Evolutionary conservation across 371 early-diverging fungal species (phyloP).

Genomic region (Rhizoclosmatium hyalinum): DNA sequence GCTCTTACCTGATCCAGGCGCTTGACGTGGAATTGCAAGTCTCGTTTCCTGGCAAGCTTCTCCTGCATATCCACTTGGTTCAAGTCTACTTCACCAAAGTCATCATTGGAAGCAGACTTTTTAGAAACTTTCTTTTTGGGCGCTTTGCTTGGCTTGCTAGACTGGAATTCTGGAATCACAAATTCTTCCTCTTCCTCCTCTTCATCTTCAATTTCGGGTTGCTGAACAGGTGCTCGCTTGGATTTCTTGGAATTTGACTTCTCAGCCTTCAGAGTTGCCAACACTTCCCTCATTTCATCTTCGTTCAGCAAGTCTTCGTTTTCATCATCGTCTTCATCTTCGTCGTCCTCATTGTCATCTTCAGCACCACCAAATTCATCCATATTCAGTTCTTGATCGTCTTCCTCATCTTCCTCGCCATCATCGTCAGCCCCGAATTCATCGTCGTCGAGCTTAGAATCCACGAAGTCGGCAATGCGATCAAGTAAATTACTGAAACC

Average conservation of each 20-base stretch:
- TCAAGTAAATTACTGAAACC: slow-evolving; percentile 29
- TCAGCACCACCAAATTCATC: slow-evolving; percentile 22
- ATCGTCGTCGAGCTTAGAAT: slow-evolving; percentile 44
- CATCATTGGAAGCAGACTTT: slow-evolving; percentile 11
- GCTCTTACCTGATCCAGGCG: slow-evolving; percentile 70
- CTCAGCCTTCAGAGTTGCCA: slow-evolving; percentile 47
- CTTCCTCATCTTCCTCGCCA: slow-evolving; percentile 44
- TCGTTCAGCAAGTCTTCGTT: slow-evolving; percentile 48
- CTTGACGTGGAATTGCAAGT: slow-evolving; percentile 75
- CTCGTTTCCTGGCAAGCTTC: slow-evolving; percentile 72
- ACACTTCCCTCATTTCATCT: slow-evolving; percentile 42
- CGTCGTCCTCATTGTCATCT: slow-evolving; percentile 36
- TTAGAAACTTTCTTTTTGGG: slow-evolving; percentile 12
- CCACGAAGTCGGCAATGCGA: slow-evolving; percentile 33
- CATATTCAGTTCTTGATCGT: slow-evolving; percentile 40
- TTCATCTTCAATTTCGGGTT: background rate
- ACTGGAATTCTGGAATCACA: slow-evolving; percentile 23
- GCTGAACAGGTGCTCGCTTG: slow-evolving; percentile 4
- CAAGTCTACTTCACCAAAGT: slow-evolving; percentile 80
- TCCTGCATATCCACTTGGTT: slow-evolving; percentile 82
- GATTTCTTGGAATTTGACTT: slow-evolving; percentile 15
- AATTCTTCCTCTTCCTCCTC: slow-evolving; percentile 30
- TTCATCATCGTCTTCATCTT: slow-evolving; percentile 50
- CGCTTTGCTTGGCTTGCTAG: slow-evolving; percentile 3
- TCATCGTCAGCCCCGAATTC: slow-evolving; percentile 48